Conservation (phyloP, 768 basidiomycete genomes). For the Termitomyces heimii region DNA sequence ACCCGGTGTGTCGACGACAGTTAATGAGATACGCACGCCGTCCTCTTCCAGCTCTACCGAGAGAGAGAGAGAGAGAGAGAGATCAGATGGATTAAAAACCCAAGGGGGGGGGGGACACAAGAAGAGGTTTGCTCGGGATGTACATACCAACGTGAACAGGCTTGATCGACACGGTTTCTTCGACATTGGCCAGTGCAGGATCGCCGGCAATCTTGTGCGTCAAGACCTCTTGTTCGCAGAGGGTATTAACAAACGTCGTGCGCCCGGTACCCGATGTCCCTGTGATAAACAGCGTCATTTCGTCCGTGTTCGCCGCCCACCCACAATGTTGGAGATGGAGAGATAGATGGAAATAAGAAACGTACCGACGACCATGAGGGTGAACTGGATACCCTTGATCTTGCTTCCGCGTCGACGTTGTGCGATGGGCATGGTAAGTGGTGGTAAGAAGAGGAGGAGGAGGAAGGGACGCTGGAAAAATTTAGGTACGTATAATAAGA, state of each 20-base stretch:
- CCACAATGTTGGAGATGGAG: too few relatives aligned
- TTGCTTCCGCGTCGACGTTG: slow-evolving; percentile 62
- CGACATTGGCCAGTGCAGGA: slow-evolving; percentile 70
- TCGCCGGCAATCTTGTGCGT: slow-evolving; percentile 57
- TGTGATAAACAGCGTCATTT: slow-evolving; percentile 21
- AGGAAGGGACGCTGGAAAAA: slow-evolving; percentile 5
- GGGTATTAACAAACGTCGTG: slow-evolving; percentile 90
- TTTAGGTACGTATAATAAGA: slow-evolving; percentile 3
- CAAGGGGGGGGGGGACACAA: too few relatives aligned
- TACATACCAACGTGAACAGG: slow-evolving; percentile 70
- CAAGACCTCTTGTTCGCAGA: slow-evolving; percentile 77
- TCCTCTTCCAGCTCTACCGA: slow-evolving; percentile 85
- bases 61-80: too few relatives aligned
- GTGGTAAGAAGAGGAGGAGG: slow-evolving; percentile 6
- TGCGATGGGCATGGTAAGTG: slow-evolving; percentile 36
- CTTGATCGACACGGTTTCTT: slow-evolving; percentile 74
- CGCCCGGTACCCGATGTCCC: slow-evolving; percentile 85
- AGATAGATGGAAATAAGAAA: too few relatives aligned
- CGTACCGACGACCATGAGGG: slow-evolving; percentile 86
- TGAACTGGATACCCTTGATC: slow-evolving; percentile 88
- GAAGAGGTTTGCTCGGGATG: too few relatives aligned
- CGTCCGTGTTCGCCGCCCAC: too few relatives aligned
- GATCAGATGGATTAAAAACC: too few relatives aligned
- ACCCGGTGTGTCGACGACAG: slow-evolving; percentile 89
- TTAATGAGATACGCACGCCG: slow-evolving; percentile 83